A percentile compares a stretch with the other conserved stretches of the same genome.
Conservation (phyloP, 2,329 filamentous ascomycete species). For the Sporothrix schenckii region DNA sequence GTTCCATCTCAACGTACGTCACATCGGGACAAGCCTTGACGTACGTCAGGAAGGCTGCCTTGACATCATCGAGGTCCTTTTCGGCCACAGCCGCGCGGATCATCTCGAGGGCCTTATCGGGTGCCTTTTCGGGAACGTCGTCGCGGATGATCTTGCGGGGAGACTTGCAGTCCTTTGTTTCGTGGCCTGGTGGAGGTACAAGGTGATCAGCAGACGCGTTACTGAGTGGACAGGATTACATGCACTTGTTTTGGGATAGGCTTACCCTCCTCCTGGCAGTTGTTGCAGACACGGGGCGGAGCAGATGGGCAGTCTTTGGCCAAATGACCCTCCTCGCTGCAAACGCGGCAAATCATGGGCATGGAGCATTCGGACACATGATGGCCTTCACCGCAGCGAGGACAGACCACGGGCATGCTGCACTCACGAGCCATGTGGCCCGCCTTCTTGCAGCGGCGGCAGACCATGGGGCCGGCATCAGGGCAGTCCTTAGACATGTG, state of each 20-base stretch:
- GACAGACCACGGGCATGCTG: slow-evolving; percentile 51
- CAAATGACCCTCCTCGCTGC: slow-evolving; percentile 54
- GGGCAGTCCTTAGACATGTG: slow-evolving; percentile 60
- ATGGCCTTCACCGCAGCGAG: slow-evolving; percentile 54
- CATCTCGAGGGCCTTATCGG: slow-evolving; percentile 62
- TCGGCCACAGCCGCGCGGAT: slow-evolving; percentile 57
- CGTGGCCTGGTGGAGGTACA: slow-evolving; percentile 48
- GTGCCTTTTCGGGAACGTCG: slow-evolving; percentile 51
- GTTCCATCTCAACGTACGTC: slow-evolving; percentile 64
- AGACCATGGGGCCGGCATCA: slow-evolving; percentile 38
- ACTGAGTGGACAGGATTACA: not conserved
- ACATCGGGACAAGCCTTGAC: slow-evolving; percentile 61
- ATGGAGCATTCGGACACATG: slow-evolving; percentile 58
- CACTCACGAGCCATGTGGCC: slow-evolving; percentile 65
- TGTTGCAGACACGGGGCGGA: slow-evolving; percentile 59
- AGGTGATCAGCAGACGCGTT: not conserved
- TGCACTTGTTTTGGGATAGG: slow-evolving; percentile 34
- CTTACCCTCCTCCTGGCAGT: slow-evolving; percentile 63
- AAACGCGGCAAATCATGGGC: slow-evolving; percentile 43
- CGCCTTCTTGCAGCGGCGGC: slow-evolving; percentile 52
- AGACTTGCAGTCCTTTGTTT: slow-evolving; percentile 58
- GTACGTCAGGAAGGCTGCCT: slow-evolving; percentile 62
- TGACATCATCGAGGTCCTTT: slow-evolving; percentile 65
- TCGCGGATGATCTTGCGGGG: slow-evolving; percentile 62
- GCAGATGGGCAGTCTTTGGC: slow-evolving; percentile 59